Evolutionary conservation across 164 flowering plant genomes (phyloP).

Genomic region (Berberis vulgaris): DNA sequence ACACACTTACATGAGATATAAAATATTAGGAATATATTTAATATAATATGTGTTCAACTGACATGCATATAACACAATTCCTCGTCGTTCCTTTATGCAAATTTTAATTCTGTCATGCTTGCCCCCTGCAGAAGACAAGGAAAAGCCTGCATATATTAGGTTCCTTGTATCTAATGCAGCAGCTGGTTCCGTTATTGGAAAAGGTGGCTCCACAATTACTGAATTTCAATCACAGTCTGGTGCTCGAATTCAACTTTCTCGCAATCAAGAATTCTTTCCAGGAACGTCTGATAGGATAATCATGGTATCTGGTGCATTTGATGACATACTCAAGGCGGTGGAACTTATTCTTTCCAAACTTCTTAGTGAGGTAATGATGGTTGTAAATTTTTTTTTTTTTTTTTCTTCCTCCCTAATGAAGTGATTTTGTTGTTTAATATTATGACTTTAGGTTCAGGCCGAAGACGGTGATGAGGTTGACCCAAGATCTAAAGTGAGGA

Average conservation of each 20-base stretch:
- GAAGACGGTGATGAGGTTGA: slow-evolving; percentile 74
- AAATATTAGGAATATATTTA: too few relatives aligned
- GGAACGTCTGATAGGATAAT: slow-evolving; percentile 95
- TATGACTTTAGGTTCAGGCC: slow-evolving; percentile 35
- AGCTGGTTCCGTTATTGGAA: slow-evolving; percentile 97
- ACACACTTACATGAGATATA: too few relatives aligned
- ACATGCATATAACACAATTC: too few relatives aligned
- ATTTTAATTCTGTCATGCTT: neutral
- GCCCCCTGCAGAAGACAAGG: slow-evolving; percentile 37
- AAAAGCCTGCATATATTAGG: slow-evolving; percentile 59
- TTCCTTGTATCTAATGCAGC: slow-evolving; percentile 95
- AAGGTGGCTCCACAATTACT: slow-evolving; percentile 92
- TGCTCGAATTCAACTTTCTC: slow-evolving; percentile 87
- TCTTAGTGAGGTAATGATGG: slow-evolving; percentile 60
- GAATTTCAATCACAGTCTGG: slow-evolving; percentile 93
- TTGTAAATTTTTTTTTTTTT: neutral
- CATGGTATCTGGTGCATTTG: slow-evolving; percentile 69
- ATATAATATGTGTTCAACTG: too few relatives aligned
- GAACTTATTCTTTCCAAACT: slow-evolving; percentile 74
- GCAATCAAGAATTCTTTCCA: slow-evolving; percentile 88
- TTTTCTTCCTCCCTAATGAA: neutral
- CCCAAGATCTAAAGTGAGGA: slow-evolving; percentile 67
- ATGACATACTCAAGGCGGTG: slow-evolving; percentile 64
- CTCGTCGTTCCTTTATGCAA: neutral
- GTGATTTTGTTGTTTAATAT: neutral